phyloP scores from a whole-genome alignment of 2,329 filamentous ascomycete species.

The Emergomyces pasteurianus region DNA sequence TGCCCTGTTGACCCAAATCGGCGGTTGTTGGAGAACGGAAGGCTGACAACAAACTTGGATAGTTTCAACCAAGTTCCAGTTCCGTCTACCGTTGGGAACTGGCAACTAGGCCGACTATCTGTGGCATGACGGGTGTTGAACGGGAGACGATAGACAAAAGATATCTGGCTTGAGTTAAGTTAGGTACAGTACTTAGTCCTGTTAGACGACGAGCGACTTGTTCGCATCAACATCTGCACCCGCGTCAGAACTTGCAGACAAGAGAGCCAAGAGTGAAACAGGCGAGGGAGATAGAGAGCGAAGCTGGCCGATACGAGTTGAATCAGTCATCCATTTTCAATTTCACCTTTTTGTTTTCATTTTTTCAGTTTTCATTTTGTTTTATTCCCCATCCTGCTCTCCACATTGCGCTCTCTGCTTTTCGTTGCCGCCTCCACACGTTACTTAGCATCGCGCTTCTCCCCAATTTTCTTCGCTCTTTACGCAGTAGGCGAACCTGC shows the following conservation, averaged over 20 bases:
- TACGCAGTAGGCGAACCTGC: neutral
- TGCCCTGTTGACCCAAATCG: neutral
- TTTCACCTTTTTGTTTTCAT: neutral
- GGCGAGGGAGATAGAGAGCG: neutral
- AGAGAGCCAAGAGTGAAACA: neutral
- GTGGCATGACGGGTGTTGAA: neutral
- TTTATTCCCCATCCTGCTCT: neutral
- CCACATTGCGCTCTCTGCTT: neutral
- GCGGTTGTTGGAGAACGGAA: neutral
- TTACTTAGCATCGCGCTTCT: neutral
- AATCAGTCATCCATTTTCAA: neutral
- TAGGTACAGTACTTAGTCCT: neutral
- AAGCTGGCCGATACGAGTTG: neutral
- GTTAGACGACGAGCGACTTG: no score
- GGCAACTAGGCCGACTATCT: neutral
- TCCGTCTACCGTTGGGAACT: neutral
- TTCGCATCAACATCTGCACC: neutral
- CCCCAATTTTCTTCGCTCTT: neutral
- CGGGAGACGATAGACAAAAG: neutral
- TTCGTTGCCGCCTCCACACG: neutral
- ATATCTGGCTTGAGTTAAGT: neutral
- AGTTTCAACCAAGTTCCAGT: neutral
- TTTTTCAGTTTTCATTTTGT: neutral
- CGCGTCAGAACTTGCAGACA: neutral
- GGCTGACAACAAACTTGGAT: neutral